phyloP scores from a whole-genome alignment of 225 moss, liverwort and hornwort species.

The Bryoerythrophyllum caledonicum region DNA sequence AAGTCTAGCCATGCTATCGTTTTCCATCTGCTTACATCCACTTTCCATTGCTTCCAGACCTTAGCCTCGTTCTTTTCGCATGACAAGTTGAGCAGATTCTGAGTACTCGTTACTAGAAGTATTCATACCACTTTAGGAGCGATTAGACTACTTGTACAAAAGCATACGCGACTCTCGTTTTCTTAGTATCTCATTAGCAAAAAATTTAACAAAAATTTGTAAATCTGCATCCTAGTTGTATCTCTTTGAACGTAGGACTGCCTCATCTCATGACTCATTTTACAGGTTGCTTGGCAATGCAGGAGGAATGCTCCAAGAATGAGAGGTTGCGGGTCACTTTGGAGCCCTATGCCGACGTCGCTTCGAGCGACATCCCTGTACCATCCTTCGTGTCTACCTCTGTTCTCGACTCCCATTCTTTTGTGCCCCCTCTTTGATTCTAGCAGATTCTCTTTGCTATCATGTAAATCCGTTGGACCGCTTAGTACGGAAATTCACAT shows the following conservation, averaged over 20 bases:
- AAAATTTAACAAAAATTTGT: neutral
- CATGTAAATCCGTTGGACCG: constrained; percentile 22
- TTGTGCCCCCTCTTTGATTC: constrained; percentile 52
- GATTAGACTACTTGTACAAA: constrained; percentile 1
- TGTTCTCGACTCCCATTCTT: constrained; percentile 35
- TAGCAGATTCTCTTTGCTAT: constrained; percentile 18
- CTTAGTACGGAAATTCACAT: neutral
- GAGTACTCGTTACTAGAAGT: neutral
- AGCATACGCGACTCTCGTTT: neutral
- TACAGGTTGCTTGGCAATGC: constrained; percentile 21
- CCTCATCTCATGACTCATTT: constrained; percentile 10
- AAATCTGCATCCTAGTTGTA: neutral
- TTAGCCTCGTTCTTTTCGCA: constrained; percentile 10
- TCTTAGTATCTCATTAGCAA: too few relatives aligned
- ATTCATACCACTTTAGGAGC: neutral
- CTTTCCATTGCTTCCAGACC: neutral
- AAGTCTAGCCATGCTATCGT: neutral
- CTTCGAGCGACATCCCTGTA: constrained; percentile 10
- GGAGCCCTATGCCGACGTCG: constrained; percentile 32
- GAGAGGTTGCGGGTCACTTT: constrained; percentile 68
- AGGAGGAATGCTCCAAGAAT: constrained; percentile 94
- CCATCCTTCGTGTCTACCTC: constrained; percentile 29
- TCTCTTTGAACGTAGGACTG: neutral
- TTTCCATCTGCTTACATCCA: neutral
- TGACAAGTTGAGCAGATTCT: too few relatives aligned